phyloP scores from a whole-genome alignment of 2,329 filamentous ascomycete genomes.

The Aureobasidium sp. region DNA sequence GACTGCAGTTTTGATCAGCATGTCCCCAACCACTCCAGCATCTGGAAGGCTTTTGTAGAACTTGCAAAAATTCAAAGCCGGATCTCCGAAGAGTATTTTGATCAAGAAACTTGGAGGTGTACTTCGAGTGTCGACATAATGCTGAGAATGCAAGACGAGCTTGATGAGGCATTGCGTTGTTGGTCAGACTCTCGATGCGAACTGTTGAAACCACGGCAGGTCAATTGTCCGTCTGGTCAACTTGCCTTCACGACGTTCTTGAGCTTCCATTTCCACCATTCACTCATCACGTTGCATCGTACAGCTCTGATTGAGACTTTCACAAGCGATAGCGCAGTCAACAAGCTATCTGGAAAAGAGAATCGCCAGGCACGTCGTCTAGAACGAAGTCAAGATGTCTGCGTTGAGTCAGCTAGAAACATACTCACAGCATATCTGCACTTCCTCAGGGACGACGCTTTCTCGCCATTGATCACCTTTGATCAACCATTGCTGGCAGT shows the following conservation, averaged over 20 bases:
- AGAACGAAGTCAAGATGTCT: background rate
- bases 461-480: background rate
- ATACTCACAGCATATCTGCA: background rate
- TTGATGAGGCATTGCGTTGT: background rate
- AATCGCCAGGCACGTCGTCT: background rate
- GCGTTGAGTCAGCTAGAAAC: background rate
- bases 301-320: background rate
- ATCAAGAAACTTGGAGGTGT: background rate
- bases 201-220: background rate
- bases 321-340: background rate
- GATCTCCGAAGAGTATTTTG: background rate
- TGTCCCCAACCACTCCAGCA: background rate
- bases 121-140: background rate
- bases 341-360: background rate
- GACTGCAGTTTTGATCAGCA: background rate
- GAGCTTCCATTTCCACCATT: background rate
- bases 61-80: background rate
- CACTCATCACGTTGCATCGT: constrained; percentile 6
- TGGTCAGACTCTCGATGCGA: background rate
- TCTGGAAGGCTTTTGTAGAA: background rate
- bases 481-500: constrained; percentile 2
- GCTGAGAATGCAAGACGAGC: background rate
- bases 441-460: background rate
- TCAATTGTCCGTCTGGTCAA: constrained; percentile 17
- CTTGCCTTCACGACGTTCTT: background rate